These are phyloP conservation scores for Aspergillus luchuensis DNA, from an alignment of 2,329 filamentous ascomycete genomes.

Conservation along the genomic window DNA sequence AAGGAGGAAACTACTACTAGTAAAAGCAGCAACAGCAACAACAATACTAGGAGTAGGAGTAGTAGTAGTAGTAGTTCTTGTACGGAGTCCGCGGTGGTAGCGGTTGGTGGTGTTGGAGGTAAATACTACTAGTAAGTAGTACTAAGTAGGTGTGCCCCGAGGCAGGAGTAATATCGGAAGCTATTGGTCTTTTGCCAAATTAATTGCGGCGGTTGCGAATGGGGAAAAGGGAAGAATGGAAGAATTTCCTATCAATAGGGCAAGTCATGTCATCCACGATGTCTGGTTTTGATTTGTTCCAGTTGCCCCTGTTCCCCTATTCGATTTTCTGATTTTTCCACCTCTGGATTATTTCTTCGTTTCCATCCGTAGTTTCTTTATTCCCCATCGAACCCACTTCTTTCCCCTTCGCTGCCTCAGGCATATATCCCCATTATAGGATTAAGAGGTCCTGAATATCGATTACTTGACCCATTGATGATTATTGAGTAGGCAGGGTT, in stretches of 20 bases:
- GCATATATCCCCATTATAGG: background rate
- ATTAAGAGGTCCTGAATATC: no score
- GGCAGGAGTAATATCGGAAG: background rate
- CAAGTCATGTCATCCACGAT: conserved; percentile 1
- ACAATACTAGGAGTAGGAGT: no score
- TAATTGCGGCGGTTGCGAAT: background rate
- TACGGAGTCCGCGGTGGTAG: no score
- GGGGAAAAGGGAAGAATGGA: background rate
- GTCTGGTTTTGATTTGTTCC: background rate
- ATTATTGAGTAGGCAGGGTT: background rate
- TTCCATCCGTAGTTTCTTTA: conserved; percentile 1
- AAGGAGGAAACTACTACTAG: background rate
- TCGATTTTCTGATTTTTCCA: background rate
- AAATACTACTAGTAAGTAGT: background rate
- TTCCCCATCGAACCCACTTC: conserved; percentile 1
- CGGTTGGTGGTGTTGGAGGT: background rate
- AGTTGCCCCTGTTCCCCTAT: no score
- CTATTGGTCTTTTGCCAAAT: background rate
- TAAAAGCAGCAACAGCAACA: no score
- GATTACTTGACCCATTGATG: no score
- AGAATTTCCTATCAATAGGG: background rate
- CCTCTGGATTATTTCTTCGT: background rate
- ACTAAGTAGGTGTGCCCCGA: background rate
- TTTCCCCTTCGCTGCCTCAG: background rate
- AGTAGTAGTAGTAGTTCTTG: no score